Conservation (phyloP, 2,329 filamentous ascomycete species). For the Macrophomina phaseolina region DNA sequence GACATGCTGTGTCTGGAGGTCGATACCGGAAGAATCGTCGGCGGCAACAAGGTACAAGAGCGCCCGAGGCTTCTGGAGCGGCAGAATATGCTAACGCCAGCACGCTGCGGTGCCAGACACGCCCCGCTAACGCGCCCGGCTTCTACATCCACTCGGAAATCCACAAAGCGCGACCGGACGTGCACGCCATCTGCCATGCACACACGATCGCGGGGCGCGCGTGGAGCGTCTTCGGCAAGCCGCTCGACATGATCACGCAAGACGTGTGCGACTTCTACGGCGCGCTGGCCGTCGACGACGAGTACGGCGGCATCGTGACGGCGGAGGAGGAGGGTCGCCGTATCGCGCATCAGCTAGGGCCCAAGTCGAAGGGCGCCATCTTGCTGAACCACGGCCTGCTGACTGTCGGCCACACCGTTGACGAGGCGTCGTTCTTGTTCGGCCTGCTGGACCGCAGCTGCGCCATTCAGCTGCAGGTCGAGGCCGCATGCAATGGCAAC, state of each 20-base stretch:
- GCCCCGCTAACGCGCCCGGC: slow-evolving; percentile 69
- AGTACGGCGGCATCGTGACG: slow-evolving; percentile 69
- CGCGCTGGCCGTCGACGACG: slow-evolving; percentile 68
- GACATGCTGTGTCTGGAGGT: slow-evolving; percentile 70
- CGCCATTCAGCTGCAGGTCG: slow-evolving; percentile 69
- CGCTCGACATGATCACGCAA: slow-evolving; percentile 73
- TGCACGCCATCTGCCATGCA: slow-evolving; percentile 71
- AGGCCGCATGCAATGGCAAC: slow-evolving; percentile 58
- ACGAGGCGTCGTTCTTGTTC: slow-evolving; percentile 75
- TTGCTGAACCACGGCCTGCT: slow-evolving; percentile 75
- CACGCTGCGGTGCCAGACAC: slow-evolving; percentile 37
- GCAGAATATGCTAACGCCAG: neutral
- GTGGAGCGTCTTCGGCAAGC: slow-evolving; percentile 68
- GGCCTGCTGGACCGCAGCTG: slow-evolving; percentile 72
- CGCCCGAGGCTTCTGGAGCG: neutral
- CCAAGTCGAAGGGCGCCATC: slow-evolving; percentile 66
- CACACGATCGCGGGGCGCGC: slow-evolving; percentile 70
- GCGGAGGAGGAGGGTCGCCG: slow-evolving; percentile 67
- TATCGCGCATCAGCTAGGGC: slow-evolving; percentile 67
- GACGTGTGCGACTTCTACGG: slow-evolving; percentile 69
- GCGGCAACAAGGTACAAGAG: slow-evolving; percentile 56
- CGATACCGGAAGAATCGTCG: slow-evolving; percentile 64
- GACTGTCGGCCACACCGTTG: slow-evolving; percentile 73
- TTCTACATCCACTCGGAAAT: slow-evolving; percentile 73
- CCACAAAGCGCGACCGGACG: slow-evolving; percentile 68